A percentile compares a stretch with the other conserved stretches of the same genome.
These are phyloP conservation scores for Leishmania turanica DNA, from an alignment of 208 protist genomes.

Conservation along the genomic window DNA sequence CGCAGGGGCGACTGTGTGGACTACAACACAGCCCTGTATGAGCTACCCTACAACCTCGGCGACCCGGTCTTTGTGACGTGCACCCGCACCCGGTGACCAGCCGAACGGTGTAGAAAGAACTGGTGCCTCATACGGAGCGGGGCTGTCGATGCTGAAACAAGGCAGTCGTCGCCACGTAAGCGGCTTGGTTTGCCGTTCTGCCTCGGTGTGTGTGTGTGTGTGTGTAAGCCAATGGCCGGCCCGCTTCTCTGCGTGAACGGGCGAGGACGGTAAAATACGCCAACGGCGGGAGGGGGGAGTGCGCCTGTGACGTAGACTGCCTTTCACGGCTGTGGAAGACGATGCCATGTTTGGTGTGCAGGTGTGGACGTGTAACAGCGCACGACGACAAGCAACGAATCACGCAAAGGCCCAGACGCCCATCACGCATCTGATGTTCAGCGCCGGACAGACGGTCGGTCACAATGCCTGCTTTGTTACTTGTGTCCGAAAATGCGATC, in stretches of 20 bases:
- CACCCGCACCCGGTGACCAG: conserved; percentile 27
- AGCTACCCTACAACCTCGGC: conserved; percentile 49
- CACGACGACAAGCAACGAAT: neutral
- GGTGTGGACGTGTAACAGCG: neutral
- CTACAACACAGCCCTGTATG: conserved; percentile 48
- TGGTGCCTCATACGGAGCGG: neutral
- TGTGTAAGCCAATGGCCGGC: neutral
- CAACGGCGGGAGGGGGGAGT: neutral
- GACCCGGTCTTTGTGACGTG: conserved; percentile 77
- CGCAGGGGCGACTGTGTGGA: conserved; percentile 21
- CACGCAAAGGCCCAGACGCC: neutral
- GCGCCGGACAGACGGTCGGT: neutral
- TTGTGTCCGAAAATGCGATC: neutral
- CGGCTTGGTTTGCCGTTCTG: neutral
- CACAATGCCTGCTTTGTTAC: too few relatives aligned
- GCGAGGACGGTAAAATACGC: too few relatives aligned
- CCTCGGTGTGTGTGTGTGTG: neutral
- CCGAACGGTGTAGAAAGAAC: neutral
- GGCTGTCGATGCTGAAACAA: neutral
- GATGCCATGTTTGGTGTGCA: neutral
- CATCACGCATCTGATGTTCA: neutral
- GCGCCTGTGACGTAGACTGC: neutral
- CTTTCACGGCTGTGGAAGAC: neutral
- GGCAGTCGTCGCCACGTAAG: neutral
- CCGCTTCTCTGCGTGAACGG: neutral